Base-by-base conservation (phyloP, 2,329 filamentous ascomycete species). In the Cytospora mali region DNA sequence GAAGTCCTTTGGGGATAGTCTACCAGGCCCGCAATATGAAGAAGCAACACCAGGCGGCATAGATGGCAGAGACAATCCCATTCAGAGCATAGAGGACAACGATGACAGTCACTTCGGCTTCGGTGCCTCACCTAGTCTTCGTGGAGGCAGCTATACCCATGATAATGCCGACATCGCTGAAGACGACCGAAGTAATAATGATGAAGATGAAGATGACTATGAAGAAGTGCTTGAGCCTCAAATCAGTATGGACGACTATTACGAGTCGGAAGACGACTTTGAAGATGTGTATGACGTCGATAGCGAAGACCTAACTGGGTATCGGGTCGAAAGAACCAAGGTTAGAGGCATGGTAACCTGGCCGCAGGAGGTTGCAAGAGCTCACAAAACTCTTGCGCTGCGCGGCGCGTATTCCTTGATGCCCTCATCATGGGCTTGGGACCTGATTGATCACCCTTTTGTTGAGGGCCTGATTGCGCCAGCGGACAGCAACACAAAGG, bases 61-160 rank as follows among this genome's bases (percentile, higher is more conserved):
- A n/a, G 50, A 31, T 28, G 55, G 33, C 81, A 9, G 76, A 79
- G 1, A 71, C 71, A 11, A 73, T 75, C 52, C 81, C 81, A 10
- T 74, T 83, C 11, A 83, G 80, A 4, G 67, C 69, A 5, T 70
- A 73, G 56, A 84, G 83, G 69, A 83, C 16, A 21, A 60, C 28
- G 58, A 49, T 48, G 58, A 60, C 23, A 27, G 6, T 54, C 31
- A 23, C 13, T 39, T 33, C 58, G 33, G 18, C 4, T 11, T 14
- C 7, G 52, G 21, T 27, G 50, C 35, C 51, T 54, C 58, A 13
- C 35, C 58, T 48, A 49, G 35, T 39, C 58, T 60, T 29, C 58
- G 58, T 27, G 58, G 58, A 9, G 58, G 58, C 49, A 60, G 27
- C 21, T 23, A 29, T 16, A 18, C 21, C 25, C n/a, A n/a, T 83